A percentile compares a stretch with the other conserved stretches of the same genome.
Evolutionary conservation across 768 basidiomycete species (phyloP).

Genomic region (Russula virescens): DNA sequence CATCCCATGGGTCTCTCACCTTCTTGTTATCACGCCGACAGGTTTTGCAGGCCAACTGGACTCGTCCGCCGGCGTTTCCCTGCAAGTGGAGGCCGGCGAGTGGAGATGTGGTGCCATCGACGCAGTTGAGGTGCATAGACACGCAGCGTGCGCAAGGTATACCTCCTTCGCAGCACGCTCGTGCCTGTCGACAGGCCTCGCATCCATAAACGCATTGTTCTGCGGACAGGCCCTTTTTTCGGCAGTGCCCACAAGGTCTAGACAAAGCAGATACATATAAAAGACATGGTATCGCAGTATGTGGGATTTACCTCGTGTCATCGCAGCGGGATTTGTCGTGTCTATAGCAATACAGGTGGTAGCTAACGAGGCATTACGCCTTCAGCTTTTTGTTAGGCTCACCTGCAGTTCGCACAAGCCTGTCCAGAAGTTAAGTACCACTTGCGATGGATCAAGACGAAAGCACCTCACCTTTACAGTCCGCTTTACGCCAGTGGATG

Average conservation of each 20-base stretch:
- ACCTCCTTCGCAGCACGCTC: conserved; percentile 39
- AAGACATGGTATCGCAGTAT: neutral
- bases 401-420: conserved; percentile 61
- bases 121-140: conserved; percentile 39
- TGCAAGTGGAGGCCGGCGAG: conserved; percentile 21
- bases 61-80: conserved; percentile 40
- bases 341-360: conserved; percentile 32
- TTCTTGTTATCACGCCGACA: conserved; percentile 65
- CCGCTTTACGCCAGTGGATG: conserved; percentile 9
- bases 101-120: conserved; percentile 35
- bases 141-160: conserved; percentile 35
- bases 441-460: neutral
- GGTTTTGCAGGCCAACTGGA: conserved; percentile 52
- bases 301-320: conserved; percentile 43
- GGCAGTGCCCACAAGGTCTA: conserved; percentile 56
- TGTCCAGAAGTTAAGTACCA: conserved; percentile 24
- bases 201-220: conserved; percentile 59
- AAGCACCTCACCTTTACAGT: conserved; percentile 12
- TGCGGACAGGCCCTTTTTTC: conserved; percentile 46
- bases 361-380: neutral
- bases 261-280: neutral
- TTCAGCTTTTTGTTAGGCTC: conserved; percentile 25
- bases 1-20: conserved; percentile 30
- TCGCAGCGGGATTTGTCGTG: conserved; percentile 60
- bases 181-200: conserved; percentile 49